Conservation (phyloP, 164 flowering plant genomes). For the Chimonanthus praecox region DNA sequence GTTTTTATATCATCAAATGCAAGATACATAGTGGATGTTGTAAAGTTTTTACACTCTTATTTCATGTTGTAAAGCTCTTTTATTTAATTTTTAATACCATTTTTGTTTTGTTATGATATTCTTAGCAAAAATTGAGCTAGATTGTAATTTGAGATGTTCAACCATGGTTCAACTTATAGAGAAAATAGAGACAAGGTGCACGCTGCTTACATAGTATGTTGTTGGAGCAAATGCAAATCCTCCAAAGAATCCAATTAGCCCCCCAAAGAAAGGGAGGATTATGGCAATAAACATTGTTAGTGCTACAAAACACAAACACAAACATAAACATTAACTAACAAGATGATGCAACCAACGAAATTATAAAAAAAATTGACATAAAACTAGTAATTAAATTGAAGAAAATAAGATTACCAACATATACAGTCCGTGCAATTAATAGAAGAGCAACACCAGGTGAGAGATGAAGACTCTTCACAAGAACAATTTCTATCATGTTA, state of each 20-base stretch:
- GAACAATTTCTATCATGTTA: slow-evolving; percentile 53
- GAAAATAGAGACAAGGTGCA: not conserved
- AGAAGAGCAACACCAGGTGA: slow-evolving; percentile 39
- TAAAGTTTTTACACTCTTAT: too few relatives aligned
- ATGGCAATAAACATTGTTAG: slow-evolving; percentile 61
- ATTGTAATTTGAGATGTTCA: too few relatives aligned
- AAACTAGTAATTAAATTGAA: too few relatives aligned
- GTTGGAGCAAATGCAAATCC: slow-evolving; percentile 71
- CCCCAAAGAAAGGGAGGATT: slow-evolving; percentile 69
- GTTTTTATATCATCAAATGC: too few relatives aligned
- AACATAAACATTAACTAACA: not conserved
- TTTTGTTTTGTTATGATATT: not conserved
- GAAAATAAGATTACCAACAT: slow-evolving; percentile 45
- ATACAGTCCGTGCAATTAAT: slow-evolving; percentile 33
- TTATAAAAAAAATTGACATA: not conserved
- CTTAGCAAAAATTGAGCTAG: not conserved
- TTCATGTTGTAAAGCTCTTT: not conserved
- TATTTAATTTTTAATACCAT: not conserved
- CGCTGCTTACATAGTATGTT: slow-evolving; percentile 46
- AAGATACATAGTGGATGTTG: too few relatives aligned
- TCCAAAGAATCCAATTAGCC: slow-evolving; percentile 66
- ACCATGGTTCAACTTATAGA: not conserved
- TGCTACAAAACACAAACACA: slow-evolving; percentile 32
- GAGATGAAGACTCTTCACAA: slow-evolving; percentile 41
- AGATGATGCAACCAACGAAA: not conserved